Conservation (phyloP, 345 rosid species). For the Heritiera littoralis region DNA sequence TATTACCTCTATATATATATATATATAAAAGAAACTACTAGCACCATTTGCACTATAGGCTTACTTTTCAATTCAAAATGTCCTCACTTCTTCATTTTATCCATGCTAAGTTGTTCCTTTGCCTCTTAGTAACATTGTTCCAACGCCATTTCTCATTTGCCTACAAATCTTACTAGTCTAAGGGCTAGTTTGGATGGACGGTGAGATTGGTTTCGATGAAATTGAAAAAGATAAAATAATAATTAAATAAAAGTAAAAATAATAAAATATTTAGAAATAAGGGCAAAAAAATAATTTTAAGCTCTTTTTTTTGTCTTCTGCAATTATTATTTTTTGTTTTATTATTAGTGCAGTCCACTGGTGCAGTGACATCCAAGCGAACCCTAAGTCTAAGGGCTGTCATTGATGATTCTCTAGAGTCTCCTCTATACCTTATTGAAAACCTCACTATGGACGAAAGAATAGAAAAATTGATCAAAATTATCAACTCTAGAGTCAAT, state of each 20-base stretch:
- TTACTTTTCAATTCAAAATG: not conserved
- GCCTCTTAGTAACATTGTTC: not conserved
- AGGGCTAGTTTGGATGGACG: too few species aligned
- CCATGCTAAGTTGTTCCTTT: not conserved
- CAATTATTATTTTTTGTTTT: too few species aligned
- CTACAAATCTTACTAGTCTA: not conserved
- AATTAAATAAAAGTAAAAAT: too few species aligned
- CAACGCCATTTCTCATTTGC: not conserved
- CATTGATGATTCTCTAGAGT: not conserved
- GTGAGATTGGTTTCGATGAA: too few species aligned
- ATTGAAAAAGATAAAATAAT: too few species aligned
- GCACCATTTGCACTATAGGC: not conserved
- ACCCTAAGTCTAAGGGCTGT: not conserved
- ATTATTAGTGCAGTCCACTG: too few species aligned
- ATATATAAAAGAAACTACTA: not conserved
- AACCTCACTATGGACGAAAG: not conserved
- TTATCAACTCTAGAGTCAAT: not conserved
- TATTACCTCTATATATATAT: not conserved
- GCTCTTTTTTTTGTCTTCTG: too few species aligned
- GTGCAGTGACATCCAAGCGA: too few species aligned
- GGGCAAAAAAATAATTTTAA: too few species aligned
- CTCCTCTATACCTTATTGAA: not conserved
- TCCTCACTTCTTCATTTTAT: not conserved
- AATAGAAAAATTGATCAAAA: not conserved
- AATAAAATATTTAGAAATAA: too few species aligned